Evolutionary conservation across 768 basidiomycete genomes (phyloP).

Genomic region (Tricholoma saponaceum): DNA sequence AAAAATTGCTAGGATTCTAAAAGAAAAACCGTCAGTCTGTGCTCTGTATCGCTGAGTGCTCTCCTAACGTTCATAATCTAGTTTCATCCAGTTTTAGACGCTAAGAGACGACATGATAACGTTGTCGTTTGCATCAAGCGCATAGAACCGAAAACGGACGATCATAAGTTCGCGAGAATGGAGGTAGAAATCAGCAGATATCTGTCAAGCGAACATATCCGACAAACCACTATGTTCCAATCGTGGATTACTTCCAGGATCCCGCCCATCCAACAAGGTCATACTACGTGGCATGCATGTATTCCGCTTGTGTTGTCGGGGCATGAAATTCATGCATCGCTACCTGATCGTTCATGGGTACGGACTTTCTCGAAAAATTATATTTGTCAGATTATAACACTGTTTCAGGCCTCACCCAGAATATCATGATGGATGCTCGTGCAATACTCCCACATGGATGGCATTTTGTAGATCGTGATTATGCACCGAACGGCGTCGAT

Average conservation of each 20-base stretch:
- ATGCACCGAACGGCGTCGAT: conserved; percentile 25
- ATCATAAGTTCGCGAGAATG: too few relatives aligned
- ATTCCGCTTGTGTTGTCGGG: conserved; percentile 11
- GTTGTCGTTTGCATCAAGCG: too few relatives aligned
- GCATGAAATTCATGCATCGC: conserved; percentile 26
- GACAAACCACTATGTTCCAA: conserved; percentile 9
- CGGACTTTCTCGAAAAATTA: background rate
- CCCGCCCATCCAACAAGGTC: conserved; percentile 8
- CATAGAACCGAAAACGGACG: too few relatives aligned
- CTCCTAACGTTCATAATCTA: background rate
- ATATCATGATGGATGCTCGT: conserved; percentile 35
- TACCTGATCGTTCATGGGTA: conserved; percentile 30
- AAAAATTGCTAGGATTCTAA: too few relatives aligned
- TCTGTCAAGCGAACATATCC: background rate
- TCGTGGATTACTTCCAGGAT: conserved; percentile 19
- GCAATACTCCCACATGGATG: conserved; percentile 28
- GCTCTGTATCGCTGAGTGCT: too few relatives aligned
- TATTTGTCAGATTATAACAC: background rate
- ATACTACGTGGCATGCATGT: conserved; percentile 13
- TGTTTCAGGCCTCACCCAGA: conserved; percentile 23
- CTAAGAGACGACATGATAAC: background rate
- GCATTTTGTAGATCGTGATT: conserved; percentile 28
- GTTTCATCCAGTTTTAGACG: conserved; percentile 9
- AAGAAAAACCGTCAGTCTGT: background rate
- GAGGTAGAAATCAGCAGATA: conserved; percentile 3